These are phyloP conservation scores for Stachybotrys chlorohalonatus DNA, from an alignment of 2,329 filamentous ascomycete species.

Conservation along the genomic window DNA sequence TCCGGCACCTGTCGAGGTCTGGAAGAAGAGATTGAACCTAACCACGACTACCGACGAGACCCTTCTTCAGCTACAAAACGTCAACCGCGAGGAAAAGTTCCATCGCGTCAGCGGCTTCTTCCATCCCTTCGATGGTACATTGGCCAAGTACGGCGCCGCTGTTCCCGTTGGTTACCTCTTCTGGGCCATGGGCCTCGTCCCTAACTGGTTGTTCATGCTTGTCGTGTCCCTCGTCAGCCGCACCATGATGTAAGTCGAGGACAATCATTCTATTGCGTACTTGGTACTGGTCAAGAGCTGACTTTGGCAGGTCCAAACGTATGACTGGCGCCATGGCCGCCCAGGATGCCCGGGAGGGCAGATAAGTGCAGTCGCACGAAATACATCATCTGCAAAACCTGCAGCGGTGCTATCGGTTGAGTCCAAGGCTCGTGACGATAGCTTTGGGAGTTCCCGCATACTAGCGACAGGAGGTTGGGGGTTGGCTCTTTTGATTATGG, in stretches of 20 bases:
- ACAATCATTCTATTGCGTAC: neutral
- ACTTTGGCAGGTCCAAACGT: conserved; percentile 25
- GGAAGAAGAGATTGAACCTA: conserved; percentile 58
- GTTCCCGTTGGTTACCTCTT: conserved; percentile 59
- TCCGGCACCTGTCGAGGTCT: conserved; percentile 54
- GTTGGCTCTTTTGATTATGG: conserved; percentile 1
- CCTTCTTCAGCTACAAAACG: conserved; percentile 48
- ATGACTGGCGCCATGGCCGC: conserved; percentile 9
- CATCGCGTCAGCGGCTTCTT: conserved; percentile 52
- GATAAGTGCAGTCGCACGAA: neutral
- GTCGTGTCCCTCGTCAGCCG: conserved; percentile 64
- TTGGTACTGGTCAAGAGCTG: neutral
- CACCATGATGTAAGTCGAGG: conserved; percentile 59
- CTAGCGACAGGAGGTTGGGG: neutral
- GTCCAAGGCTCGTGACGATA: neutral
- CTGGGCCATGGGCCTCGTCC: conserved; percentile 56
- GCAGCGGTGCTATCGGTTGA: neutral
- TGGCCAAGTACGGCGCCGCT: conserved; percentile 52
- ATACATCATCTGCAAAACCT: neutral
- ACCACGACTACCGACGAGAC: conserved; percentile 58
- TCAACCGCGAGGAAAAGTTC: conserved; percentile 40
- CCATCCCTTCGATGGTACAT: conserved; percentile 65
- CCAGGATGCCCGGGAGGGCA: neutral
- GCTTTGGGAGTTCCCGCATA: neutral
- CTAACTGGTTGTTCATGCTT: conserved; percentile 75